Conservation (phyloP, 192 early-diverging fungal genomes). For the Mortierella antarctica region DNA sequence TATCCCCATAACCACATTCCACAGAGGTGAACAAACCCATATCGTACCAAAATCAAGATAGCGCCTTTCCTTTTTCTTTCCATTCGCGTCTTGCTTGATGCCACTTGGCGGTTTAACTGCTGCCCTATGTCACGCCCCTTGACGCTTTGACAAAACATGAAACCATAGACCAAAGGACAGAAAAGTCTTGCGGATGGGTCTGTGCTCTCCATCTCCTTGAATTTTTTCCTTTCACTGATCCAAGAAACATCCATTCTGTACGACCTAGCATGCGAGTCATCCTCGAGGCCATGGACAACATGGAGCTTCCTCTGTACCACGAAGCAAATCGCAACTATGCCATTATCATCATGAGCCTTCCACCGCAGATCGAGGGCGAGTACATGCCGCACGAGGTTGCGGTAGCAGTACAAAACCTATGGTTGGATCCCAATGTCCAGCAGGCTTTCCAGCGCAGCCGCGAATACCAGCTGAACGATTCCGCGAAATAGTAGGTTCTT, state of each 20-base stretch:
- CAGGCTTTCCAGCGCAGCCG: conserved; percentile 82
- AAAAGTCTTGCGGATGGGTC: background rate
- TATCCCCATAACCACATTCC: background rate
- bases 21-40: too few species aligned
- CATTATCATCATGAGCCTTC: conserved; percentile 81
- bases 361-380: conserved; percentile 91
- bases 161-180: background rate
- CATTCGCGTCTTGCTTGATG: too few species aligned
- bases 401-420: conserved; percentile 82
- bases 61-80: too few species aligned
- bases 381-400: conserved; percentile 83
- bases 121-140: too few species aligned
- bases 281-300: conserved; percentile 92
- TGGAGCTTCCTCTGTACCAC: conserved; percentile 79
- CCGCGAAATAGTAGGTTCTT: conserved; percentile 84
- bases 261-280: conserved; percentile 87
- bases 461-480: conserved; percentile 98
- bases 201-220: background rate
- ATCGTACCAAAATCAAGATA: too few species aligned
- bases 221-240: background rate
- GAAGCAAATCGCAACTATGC: conserved; percentile 76
- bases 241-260: background rate
- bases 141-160: background rate
- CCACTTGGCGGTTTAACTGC: too few species aligned
- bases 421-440: conserved; percentile 87